A percentile compares a stretch with the other conserved stretches of the same genome.
Evolutionary conservation across 176 grass and related monocot species (phyloP).

Genomic region (Triticum turgidum): DNA sequence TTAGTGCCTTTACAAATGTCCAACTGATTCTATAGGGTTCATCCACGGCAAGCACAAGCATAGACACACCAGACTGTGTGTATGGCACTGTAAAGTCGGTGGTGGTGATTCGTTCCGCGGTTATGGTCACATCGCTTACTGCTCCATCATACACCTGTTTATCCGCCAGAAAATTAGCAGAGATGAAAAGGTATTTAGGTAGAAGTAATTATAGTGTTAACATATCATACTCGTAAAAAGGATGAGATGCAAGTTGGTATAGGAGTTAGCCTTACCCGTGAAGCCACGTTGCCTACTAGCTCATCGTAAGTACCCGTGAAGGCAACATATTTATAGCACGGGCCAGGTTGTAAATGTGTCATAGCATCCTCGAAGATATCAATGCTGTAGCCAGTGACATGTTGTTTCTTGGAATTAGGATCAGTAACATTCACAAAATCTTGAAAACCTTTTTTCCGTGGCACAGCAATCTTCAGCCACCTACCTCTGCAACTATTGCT

Average conservation of each 20-base stretch:
- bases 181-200: too few relatives aligned
- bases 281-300: constrained; percentile 39
- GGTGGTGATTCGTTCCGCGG: too few relatives aligned
- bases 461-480: constrained; percentile 50
- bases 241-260: background rate
- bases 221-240: too few relatives aligned
- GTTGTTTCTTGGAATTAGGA: background rate
- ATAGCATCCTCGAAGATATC: background rate
- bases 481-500: background rate
- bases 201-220: too few relatives aligned
- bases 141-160: too few relatives aligned
- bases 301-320: constrained; percentile 35
- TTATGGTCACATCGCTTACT: too few relatives aligned
- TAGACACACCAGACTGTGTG: too few relatives aligned
- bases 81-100: too few relatives aligned
- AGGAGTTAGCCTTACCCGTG: too few relatives aligned
- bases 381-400: background rate
- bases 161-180: too few relatives aligned
- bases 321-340: constrained; percentile 3
- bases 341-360: background rate
- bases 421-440: constrained; percentile 46
- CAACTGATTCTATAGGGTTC: constrained; percentile 36
- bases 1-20: constrained; percentile 26
- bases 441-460: constrained; percentile 39
- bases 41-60: background rate